Base-by-base conservation (phyloP, 2,329 filamentous ascomycete genomes). In the Colletotrichum sp. region DNA sequence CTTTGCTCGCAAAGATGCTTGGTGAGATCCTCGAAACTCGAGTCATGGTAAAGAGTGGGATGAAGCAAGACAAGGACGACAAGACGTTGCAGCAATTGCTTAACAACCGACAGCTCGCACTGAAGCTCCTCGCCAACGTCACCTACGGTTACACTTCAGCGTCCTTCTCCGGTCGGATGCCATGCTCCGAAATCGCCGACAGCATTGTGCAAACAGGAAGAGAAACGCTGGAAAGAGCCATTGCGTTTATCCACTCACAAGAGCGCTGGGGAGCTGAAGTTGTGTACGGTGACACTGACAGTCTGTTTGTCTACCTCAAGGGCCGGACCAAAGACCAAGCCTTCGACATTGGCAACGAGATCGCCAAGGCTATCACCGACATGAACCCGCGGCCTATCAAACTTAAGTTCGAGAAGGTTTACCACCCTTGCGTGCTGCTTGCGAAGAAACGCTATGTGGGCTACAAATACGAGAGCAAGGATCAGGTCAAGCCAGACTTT, bases 371-470 rank as follows among this genome's bases (percentile, higher is more conserved):
- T 16, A 92, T 99, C 73, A 99, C 97, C 0, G 91, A 95, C 71
- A 94, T 94, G 87, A 99, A 98, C 81, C 98, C 97, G 3, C 92
- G 93, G 2, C 97, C 97, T 0, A 89, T 99, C 79, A 99, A 98
- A 85, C 93, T 99, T 78, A 99, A 99, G 83, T 98, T 99, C 79
- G 97, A 99, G 83, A 99, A 99, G 80, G 96, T 99, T 2, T 99
- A 99, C 84, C 94, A 98, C 78, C 97, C 98, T 0, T 99, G 96
- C 82, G 93, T 99, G 0, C 89, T 99, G 6, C 90, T 99, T 1
- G 96, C 98, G 21, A 99, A 99, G 87, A 99, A 99, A 83, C 94
- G 97, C 71, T 99, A 99, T 80, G 98, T 99, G 6, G 98, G 98
- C 8, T 98, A 98, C 88, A 98, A 98, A 83, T 99, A 98, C 85